Evolutionary conservation across 164 flowering plant species (phyloP), one percentile per base, ranked within the genome.

Genomic region (Aristolochia fimbriata): DNA sequence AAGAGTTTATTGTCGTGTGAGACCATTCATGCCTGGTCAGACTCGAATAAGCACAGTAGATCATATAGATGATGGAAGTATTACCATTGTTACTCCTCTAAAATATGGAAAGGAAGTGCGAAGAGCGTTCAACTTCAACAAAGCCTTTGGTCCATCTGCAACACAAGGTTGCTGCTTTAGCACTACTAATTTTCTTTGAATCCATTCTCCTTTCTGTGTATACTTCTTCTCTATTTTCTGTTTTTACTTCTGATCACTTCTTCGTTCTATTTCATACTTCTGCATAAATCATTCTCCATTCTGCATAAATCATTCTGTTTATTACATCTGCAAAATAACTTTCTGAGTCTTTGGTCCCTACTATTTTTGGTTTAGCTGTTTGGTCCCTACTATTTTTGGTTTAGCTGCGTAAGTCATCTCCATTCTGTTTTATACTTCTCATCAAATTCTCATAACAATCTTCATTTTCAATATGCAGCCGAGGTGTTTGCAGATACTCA

Each of bases 401-500:
- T 37, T 37, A 37, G 43, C 43, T 6, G 43, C 43, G 12, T 37
- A 37, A 31, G 7, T 37, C 43, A 7, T 37, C 8, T 37, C 43
- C 9, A 37, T 37, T 37, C 43, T 37, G 9, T 10, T 37, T 37
- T 37, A 37, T 37, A 7, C 43, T 37, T 37, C 43, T 37, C 9
- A 37, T 27, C 13, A 56, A 11, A 17, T 16, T 15, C 45, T 30
- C 6, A 16, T n/a, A 15, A 24, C 10, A 15, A 56, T 6, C 1
- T 11, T 15, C 31, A 25, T 33, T n/a, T 56, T 21, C 31, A 16
- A 30, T 13, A 15, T 76, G 69, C 90, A 94, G 99, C 71, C 68
- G 99, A 94, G 70, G 96, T 94, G 2, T 94, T 91, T 73, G 64
- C 86, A 53, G 99, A 94, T 75, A 94, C 91, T 62, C 86, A 78